Evolutionary conservation across 371 early-diverging fungal genomes (phyloP), one percentile per base, ranked within the genome.

Genomic region (Lichtheimia ramosa): DNA sequence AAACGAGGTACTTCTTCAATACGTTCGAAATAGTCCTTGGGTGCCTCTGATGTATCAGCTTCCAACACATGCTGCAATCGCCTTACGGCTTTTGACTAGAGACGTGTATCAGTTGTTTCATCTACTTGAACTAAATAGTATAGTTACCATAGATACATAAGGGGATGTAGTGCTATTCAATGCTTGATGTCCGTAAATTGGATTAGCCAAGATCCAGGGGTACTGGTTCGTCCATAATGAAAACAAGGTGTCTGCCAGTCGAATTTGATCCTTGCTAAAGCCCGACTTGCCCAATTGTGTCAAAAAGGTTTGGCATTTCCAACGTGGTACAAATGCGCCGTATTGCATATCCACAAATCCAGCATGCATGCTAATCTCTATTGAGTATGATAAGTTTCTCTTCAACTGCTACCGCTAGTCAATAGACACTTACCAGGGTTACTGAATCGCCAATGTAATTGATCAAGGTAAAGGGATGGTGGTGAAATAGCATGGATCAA

Each of bases 221-320:
- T 84, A 87, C 49, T 86, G 86, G 51, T 87, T 87, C 28, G 79
- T 83, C 86, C 86, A 87, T 21, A 87, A 73, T 16, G 84, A 73
- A 62, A 87, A 87, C 59, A 83, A 87, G 61, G 75, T 74, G 43
- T 87, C 88, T 23, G 82, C 79, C 53, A 79, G 66, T 21, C 74
- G 70, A 21, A 84, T 63, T 23, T 75, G 72, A 16, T 83, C 81
- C 61, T 82, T 84, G 1, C 62, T 68, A 13, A 86, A 51, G 0
- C 78, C 77, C 8, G 73, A 75, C 57, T 79, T 82, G 34, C 85
- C 88, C 8, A 83, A 63, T 51, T 82, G 83, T 14, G 75, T 75
- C 53, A 84, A 42, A 53, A 84, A 71, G 3, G 72, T 66, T 56
- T 77, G 81, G 4, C 72, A 77, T 61, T 81, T 80, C 62, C 69